Evolutionary conservation across 169 alveolate species (phyloP), one percentile per base, ranked within the genome.

Genomic region (Plasmodium inui): DNA sequence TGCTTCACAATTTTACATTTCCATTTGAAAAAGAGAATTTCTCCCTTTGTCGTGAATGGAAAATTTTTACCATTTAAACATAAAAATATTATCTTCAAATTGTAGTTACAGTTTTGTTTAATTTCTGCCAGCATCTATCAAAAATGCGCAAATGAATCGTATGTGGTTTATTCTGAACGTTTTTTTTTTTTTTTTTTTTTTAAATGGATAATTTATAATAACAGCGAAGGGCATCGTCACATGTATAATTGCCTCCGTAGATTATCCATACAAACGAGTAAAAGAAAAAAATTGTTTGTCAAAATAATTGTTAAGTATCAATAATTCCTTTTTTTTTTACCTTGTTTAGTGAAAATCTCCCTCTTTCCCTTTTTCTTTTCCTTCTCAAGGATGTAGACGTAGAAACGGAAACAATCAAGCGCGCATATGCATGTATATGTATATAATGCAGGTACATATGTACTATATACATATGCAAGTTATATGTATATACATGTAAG

Each of bases 121-220:
- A 67, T 67, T 67, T 67, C 1, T 26, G 19, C 14, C 30, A 67
- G 30, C 19, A 28, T 28, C 30, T 67, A n/a, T 26, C 14, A 67
- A 4, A 67, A 67, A 28, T 67, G 37, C 76, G 76, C 30, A 28
- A 67, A 67, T 50, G 22, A 67, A 67, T 55, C 0, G 10, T 67
- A 67, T 67, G 32, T 6, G 76, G 30, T 67, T 67, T 1, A 22
- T 2, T 57, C 1, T 19, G 30, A 26, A 26, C n/a, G 8, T 67
- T 67, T 67, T 19, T 67, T 67, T 67, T 67, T 67, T 67, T 67
- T 67, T 67, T 67, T 67, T 67, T 67, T 67, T 67, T 67, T 67
- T 26, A 67, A 67, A 28, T 41, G 37, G 41, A 17, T 50, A 50
- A 22, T 19, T 67, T 67, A 26, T 67, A 55, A 14, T 55, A 67